A percentile compares a stretch with the other conserved stretches of the same genome.
Conservation (phyloP, 73 alveolate species). For the Paramecium sonneborni region DNA sequence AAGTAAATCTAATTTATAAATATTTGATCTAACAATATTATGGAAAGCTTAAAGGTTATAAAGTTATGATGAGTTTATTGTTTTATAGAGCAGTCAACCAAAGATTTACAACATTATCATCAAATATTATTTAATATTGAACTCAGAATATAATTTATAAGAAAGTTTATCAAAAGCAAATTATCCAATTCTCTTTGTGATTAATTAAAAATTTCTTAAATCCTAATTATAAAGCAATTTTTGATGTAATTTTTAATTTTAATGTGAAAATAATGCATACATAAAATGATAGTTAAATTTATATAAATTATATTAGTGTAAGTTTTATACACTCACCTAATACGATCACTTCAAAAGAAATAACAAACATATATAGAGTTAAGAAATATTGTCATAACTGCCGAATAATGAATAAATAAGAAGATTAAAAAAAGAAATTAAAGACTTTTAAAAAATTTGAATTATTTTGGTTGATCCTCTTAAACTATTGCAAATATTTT, state of each 20-base stretch:
- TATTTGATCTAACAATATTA: neutral
- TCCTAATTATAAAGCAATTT: neutral
- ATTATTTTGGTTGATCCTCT: neutral
- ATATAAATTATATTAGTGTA: neutral
- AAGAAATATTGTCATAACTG: slow-evolving; percentile 36
- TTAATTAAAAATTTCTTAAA: neutral
- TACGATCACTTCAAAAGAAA: slow-evolving; percentile 22
- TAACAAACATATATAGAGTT: slow-evolving; percentile 53
- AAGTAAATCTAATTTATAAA: neutral
- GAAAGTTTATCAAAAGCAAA: neutral
- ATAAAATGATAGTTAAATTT: neutral
- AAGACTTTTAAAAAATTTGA: neutral
- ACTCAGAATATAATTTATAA: neutral
- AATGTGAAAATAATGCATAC: neutral
- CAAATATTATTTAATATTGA: neutral
- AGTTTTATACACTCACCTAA: slow-evolving; percentile 39
- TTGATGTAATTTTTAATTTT: neutral
- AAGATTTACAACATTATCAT: neutral
- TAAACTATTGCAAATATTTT: neutral
- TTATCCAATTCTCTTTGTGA: neutral
- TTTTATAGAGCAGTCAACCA: neutral
- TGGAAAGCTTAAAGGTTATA: neutral
- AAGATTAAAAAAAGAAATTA: neutral
- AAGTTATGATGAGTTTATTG: neutral
- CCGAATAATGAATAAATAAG: neutral